These are phyloP conservation scores for Dillenia suffruticosa DNA, from an alignment of 164 flowering plant genomes.

Conservation along the genomic window DNA sequence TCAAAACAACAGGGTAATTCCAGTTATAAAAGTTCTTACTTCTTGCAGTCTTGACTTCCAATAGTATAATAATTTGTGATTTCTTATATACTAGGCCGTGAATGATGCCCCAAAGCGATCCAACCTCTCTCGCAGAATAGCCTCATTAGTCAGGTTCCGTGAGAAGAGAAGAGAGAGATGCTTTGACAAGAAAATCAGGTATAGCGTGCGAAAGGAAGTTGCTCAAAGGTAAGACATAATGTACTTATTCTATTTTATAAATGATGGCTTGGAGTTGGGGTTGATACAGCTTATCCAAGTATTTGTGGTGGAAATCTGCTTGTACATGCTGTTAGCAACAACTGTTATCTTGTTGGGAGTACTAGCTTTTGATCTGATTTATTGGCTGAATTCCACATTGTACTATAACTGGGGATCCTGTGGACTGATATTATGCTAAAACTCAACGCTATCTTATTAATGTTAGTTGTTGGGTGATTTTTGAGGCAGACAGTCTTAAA, in stretches of 20 bases:
- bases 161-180: slow-evolving; percentile 76
- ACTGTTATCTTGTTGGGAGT: no score
- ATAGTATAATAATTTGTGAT: background rate
- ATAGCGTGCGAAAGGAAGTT: slow-evolving; percentile 67
- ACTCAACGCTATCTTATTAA: no score
- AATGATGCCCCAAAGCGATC: slow-evolving; percentile 36
- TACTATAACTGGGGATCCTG: no score
- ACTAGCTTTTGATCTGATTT: no score
- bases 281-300: no score
- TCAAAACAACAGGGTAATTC: slow-evolving; percentile 39
- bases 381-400: no score
- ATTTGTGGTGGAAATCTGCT: no score
- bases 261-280: background rate
- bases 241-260: background rate
- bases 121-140: slow-evolving; percentile 55
- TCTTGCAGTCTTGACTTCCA: no score
- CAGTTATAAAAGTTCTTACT: background rate
- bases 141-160: slow-evolving; percentile 67
- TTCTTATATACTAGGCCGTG: slow-evolving; percentile 22
- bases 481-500: no score
- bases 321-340: no score
- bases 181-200: slow-evolving; percentile 76
- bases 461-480: no score
- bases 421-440: no score
- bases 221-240: slow-evolving; percentile 50